Conservation (phyloP, 2,329 filamentous ascomycete genomes). For the Purpureocillium takamizusanense region DNA sequence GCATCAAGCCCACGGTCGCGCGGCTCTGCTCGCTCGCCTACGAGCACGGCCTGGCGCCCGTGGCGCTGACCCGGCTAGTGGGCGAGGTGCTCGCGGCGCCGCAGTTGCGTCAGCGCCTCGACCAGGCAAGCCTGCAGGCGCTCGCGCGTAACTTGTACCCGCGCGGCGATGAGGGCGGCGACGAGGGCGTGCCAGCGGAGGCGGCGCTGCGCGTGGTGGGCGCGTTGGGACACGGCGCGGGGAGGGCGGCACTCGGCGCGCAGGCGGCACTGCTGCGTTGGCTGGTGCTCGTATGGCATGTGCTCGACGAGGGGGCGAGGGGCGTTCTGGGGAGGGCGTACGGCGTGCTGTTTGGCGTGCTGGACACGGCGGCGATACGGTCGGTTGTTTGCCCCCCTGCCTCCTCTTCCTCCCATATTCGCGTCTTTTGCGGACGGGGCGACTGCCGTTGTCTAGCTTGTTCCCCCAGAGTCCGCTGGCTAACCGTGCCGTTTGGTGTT, state of each 20-base stretch:
- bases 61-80: constrained; percentile 53
- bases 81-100: constrained; percentile 58
- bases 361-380: constrained; percentile 72
- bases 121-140: constrained; percentile 63
- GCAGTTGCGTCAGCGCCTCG: constrained; percentile 57
- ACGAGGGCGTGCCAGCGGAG: constrained; percentile 23
- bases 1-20: constrained; percentile 56
- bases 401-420: too few species aligned
- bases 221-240: constrained; percentile 66
- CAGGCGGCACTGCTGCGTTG: constrained; percentile 68
- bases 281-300: constrained; percentile 68
- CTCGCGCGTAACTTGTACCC: constrained; percentile 72
- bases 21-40: constrained; percentile 54
- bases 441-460: too few species aligned
- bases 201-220: constrained; percentile 59
- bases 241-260: constrained; percentile 62
- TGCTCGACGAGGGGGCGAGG: constrained; percentile 51
- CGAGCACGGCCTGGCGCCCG: constrained; percentile 55
- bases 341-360: constrained; percentile 66
- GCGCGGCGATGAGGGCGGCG: constrained; percentile 44
- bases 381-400: constrained; percentile 17
- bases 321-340: constrained; percentile 61
- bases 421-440: too few species aligned
- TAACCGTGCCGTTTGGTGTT: too few species aligned
- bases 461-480: too few species aligned